These are phyloP conservation scores for Delitschia confertaspora DNA, from an alignment of 495 filamentous ascomycete genomes.

Conservation along the genomic window DNA sequence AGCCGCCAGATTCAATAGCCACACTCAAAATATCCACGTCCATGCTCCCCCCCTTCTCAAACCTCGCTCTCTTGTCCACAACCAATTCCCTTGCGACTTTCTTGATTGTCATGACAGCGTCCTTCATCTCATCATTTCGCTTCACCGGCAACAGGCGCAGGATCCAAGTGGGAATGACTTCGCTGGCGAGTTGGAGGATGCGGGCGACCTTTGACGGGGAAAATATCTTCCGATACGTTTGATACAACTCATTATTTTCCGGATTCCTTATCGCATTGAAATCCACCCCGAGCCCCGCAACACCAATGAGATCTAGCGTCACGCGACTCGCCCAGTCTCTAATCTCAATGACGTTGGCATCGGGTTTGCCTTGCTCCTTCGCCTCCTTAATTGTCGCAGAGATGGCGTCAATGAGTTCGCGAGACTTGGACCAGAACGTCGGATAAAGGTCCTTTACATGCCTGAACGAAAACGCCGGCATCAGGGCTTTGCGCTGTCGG, in stretches of 20 bases:
- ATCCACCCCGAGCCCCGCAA: slow-evolving; percentile 71
- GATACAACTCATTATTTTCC: slow-evolving; percentile 52
- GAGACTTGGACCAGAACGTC: slow-evolving; percentile 67
- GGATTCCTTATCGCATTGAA: slow-evolving; percentile 62
- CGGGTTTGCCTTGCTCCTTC: slow-evolving; percentile 17
- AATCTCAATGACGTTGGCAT: slow-evolving; percentile 52
- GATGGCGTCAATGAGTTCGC: slow-evolving; percentile 39
- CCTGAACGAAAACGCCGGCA: slow-evolving; percentile 77
- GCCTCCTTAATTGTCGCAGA: slow-evolving; percentile 34
- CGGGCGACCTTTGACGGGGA: slow-evolving; percentile 35
- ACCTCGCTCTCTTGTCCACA: slow-evolving; percentile 53
- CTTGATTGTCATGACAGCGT: slow-evolving; percentile 51
- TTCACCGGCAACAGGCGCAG: slow-evolving; percentile 51
- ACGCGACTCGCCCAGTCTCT: slow-evolving; percentile 56
- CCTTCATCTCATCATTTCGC: slow-evolving; percentile 53
- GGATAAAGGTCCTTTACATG: slow-evolving; percentile 84
- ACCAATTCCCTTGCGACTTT: slow-evolving; percentile 57
- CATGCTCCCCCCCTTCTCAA: slow-evolving; percentile 40
- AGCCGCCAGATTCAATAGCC: slow-evolving; percentile 65
- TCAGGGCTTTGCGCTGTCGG: slow-evolving; percentile 64
- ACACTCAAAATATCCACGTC: slow-evolving; percentile 77
- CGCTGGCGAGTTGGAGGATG: slow-evolving; percentile 39
- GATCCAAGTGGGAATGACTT: slow-evolving; percentile 45
- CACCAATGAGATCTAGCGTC: slow-evolving; percentile 81
- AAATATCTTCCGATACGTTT: slow-evolving; percentile 58